Base-by-base conservation (phyloP, 805 yeast genomes). In the Candida anglica region DNA sequence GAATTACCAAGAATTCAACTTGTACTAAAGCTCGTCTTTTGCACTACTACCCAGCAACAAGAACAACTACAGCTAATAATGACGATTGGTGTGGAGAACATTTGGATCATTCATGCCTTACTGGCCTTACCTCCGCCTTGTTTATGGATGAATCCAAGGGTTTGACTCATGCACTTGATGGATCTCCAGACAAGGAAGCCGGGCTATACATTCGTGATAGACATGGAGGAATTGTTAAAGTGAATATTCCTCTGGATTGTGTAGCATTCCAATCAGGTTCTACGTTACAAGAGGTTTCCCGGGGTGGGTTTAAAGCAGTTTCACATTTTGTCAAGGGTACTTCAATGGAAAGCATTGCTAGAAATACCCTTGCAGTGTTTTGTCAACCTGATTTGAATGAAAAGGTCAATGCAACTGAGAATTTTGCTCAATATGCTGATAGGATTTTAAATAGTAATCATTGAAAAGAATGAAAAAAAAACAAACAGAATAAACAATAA, bases 11-110 rank as follows among this genome's bases (percentile, higher is more conserved):
- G 28, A 53, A 60, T 10, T 72, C 79, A 8, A 72, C 75, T 20
- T 69, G 77, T 21, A 65, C 82, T 3, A 76, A 77, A 44, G 82
- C 82, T 1, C 53, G 83, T 20, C 52, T 77, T 22, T 52, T 77
- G 27, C 81, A 77, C 42, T 77, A 77, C 44, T 76, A 58, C 39
- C 74, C 80, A 1, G n/a, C n/a, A n/a, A 34, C 44, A 3, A 32
- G 39, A 3, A 41, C 30, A 11, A 40, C 28, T 8, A 25, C 15
- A 8, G 36, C 31, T 6, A 23, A 30, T 1, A 19, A 32, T 6
- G 63, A 54, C 34, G 66, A 63, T 27, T 77, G 83, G 83, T 77
- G 83, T 50, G 81, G 81, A 0, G 79, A 75, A 43, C 83, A 77
- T 46, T 42, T 66, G 27, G 83, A 77, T 48, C 82, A 77, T 42